A percentile compares a stretch with the other conserved stretches of the same genome.
Conservation (phyloP, 2,329 filamentous ascomycete species). For the Septoria petroselini region DNA sequence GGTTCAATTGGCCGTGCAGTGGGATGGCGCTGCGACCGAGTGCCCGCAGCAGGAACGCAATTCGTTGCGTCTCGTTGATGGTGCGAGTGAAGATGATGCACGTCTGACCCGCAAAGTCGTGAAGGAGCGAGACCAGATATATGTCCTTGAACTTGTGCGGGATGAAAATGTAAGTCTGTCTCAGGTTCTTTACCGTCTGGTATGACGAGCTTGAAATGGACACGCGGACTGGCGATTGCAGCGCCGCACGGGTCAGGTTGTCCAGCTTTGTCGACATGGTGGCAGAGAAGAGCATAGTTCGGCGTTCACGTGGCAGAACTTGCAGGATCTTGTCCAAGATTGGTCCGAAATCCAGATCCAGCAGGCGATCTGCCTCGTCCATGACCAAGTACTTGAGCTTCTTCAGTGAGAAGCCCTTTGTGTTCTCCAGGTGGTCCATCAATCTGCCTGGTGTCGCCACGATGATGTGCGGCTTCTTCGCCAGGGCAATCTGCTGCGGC, state of each 20-base stretch:
- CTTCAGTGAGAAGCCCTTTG: constrained; percentile 86
- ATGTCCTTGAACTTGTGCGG: constrained; percentile 85
- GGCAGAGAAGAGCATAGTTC: constrained; percentile 88
- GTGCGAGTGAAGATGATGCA: constrained; percentile 90
- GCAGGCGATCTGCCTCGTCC: constrained; percentile 87
- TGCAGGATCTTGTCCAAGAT: constrained; percentile 91
- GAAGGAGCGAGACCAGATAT: constrained; percentile 80
- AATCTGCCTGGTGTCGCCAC: constrained; percentile 88
- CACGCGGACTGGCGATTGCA: constrained; percentile 79
- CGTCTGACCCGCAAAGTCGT: constrained; percentile 81
- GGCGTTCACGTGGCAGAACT: constrained; percentile 71
- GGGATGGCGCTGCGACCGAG: constrained; percentile 90
- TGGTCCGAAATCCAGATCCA: constrained; percentile 92
- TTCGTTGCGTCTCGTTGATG: constrained; percentile 81
- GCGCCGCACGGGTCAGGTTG: constrained; percentile 80
- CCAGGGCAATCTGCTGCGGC: constrained; percentile 80
- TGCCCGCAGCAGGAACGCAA: constrained; percentile 76
- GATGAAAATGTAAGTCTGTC: constrained; percentile 83
- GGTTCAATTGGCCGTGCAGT: constrained; percentile 85
- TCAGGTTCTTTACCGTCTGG: constrained; percentile 83
- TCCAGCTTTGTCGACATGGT: constrained; percentile 95
- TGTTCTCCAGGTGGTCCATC: constrained; percentile 91
- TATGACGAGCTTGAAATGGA: constrained; percentile 80
- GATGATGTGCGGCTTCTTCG: constrained; percentile 92
- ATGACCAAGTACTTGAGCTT: constrained; percentile 85